A percentile compares a stretch with the other conserved stretches of the same genome.
Conservation (phyloP, 805 yeast genomes). For the Metschnikowia dekortorum region DNA sequence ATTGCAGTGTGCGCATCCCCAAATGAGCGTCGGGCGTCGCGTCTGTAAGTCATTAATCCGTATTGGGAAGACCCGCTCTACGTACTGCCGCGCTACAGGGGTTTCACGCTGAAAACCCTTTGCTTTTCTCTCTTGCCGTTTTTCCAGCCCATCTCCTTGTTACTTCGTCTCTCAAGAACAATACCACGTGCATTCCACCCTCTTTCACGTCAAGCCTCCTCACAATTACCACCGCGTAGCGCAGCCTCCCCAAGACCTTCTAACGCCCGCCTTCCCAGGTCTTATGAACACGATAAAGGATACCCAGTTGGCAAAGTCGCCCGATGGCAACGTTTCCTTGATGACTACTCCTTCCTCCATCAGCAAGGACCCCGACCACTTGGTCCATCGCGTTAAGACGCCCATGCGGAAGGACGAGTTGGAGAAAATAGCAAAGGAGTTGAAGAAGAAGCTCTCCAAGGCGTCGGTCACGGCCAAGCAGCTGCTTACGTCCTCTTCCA, state of each 20-base stretch:
- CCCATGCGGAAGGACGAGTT: constrained; percentile 41
- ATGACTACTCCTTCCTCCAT: constrained; percentile 10
- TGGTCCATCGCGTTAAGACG: constrained; percentile 24
- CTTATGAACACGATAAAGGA: constrained; percentile 24
- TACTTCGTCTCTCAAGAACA: neutral
- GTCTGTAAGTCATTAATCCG: constrained; percentile 15
- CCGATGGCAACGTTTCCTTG: constrained; percentile 13
- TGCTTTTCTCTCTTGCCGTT: constrained; percentile 6
- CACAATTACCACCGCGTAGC: neutral
- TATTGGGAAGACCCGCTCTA: constrained; percentile 7
- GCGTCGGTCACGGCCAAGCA: constrained; percentile 45
- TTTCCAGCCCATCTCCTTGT: neutral
- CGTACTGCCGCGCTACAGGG: constrained; percentile 2
- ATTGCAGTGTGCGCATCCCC: constrained; percentile 1
- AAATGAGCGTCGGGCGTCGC: constrained; percentile 7
- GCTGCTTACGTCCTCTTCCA: constrained; percentile 18
- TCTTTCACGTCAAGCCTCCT: neutral
- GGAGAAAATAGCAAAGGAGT: constrained; percentile 41
- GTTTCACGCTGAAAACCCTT: neutral
- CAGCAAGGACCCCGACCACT: constrained; percentile 7
- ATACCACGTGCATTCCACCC: neutral
- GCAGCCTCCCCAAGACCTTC: neutral
- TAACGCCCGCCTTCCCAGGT: neutral
- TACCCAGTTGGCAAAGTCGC: constrained; percentile 17
- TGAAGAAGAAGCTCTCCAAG: constrained; percentile 37